Base-by-base conservation (phyloP, 2,329 filamentous ascomycete species). In the Lasiodiplodia citricola region DNA sequence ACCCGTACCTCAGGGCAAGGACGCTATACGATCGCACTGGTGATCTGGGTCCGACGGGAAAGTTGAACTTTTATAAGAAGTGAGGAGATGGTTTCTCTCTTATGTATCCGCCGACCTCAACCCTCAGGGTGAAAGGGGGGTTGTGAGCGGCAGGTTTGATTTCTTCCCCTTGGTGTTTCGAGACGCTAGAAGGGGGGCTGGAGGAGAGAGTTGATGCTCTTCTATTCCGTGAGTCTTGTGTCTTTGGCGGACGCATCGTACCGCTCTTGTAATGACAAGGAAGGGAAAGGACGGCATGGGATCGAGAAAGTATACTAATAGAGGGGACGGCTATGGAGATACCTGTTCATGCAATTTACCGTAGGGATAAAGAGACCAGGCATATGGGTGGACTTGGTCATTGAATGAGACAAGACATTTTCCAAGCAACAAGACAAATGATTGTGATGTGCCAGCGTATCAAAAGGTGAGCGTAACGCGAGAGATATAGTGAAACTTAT, bases 11-110 rank as follows among this genome's bases (percentile, higher is more conserved):
- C 37, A 86, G 96, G 50, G 93, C 94, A 14, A 87, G 91, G 75
- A 92, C 90, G n/a, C 81, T 93, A 70, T 97, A 97, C 74, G 96
- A 99, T 79, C 88, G 96, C 70, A 86, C 86, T 14, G 92, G 94
- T 0, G 83, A 96, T 70, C 85, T 98, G 56, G 82, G 87, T 70
- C 81, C 84, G 0, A 88, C 84, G 13, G 94, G 94, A 1, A 86
- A 86, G 75, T 81, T 95, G 54, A 83, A 92, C 44, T 94, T 92
- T 79, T 96, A 96, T 75, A 85, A 86, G 18, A 72, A 76, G 68
- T 63, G 41, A 63, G 16, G 72, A 72, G 58, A 72, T 72, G 68
- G 10, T 10, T 35, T 10, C 31, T 35, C 31, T 35, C 31, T 35
- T 35, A 2, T 35, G 31, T 31, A 8, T 35, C 31, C 31, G 31